These are phyloP conservation scores for Rhizopus arrhizus DNA, from an alignment of 371 early-diverging fungal genomes.

Conservation along the genomic window DNA sequence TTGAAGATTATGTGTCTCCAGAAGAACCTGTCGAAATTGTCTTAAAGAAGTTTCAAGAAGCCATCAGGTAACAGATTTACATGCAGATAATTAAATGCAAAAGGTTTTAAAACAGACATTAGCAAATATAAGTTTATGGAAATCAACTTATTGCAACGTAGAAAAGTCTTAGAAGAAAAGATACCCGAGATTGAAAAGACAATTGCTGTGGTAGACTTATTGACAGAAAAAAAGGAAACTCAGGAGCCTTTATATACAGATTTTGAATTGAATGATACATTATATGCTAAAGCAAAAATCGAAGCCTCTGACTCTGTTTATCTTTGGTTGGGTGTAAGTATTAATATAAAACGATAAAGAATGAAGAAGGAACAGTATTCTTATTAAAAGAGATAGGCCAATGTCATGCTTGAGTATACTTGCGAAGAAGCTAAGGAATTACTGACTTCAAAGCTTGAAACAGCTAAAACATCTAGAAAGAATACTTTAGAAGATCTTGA, in stretches of 20 bases:
- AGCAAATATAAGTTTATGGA: slow-evolving; percentile 99
- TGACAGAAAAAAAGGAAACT: slow-evolving; percentile 65
- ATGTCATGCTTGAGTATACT: slow-evolving; percentile 95
- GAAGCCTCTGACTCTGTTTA: slow-evolving; percentile 78
- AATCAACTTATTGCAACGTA: slow-evolving; percentile 79
- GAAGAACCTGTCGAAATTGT: slow-evolving; percentile 79
- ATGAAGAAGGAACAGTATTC: background rate
- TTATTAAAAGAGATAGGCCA: slow-evolving; percentile 64
- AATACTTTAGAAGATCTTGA: slow-evolving; percentile 90
- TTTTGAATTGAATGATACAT: slow-evolving; percentile 93
- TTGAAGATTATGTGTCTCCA: slow-evolving; percentile 82
- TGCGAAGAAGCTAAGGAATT: slow-evolving; percentile 88
- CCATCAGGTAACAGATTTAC: slow-evolving; percentile 64
- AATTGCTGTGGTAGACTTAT: slow-evolving; percentile 80
- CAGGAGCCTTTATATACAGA: slow-evolving; percentile 80
- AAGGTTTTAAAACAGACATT: background rate
- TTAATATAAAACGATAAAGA: too few species aligned
- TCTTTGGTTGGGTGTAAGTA: slow-evolving; percentile 93
- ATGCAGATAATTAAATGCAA: background rate
- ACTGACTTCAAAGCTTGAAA: slow-evolving; percentile 71
- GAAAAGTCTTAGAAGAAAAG: slow-evolving; percentile 83
- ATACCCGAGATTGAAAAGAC: slow-evolving; percentile 97
- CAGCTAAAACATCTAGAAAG: slow-evolving; percentile 71
- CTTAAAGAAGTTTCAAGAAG: slow-evolving; percentile 90
- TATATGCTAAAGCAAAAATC: slow-evolving; percentile 86